Evolutionary conservation across 164 flowering plant species (phyloP).

Genomic region (Protea cynaroides): DNA sequence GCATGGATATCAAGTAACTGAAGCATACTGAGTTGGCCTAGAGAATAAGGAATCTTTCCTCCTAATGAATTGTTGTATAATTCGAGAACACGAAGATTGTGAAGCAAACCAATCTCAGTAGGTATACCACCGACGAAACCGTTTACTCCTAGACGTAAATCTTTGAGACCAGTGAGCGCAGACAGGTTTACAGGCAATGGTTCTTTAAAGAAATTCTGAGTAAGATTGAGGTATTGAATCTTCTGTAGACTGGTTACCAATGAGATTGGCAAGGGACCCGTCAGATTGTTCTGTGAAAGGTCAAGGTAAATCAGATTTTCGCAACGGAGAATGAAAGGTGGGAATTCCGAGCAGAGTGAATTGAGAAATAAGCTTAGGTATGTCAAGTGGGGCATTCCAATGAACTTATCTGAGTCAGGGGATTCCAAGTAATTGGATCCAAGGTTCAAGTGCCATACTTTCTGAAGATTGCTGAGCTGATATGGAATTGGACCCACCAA

Average conservation of each 20-base stretch:
- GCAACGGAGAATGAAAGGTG: constrained; percentile 28
- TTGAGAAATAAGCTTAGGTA: constrained; percentile 25
- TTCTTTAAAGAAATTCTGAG: constrained; percentile 27
- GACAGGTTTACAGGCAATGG: constrained; percentile 18
- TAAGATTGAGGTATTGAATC: constrained; percentile 27
- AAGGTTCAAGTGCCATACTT: constrained; percentile 27
- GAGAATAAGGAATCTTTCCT: background rate
- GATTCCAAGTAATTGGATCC: constrained; percentile 28
- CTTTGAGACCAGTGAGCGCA: constrained; percentile 19
- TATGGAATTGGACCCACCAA: constrained; percentile 5
- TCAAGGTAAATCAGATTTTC: constrained; percentile 30
- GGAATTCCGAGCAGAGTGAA: constrained; percentile 24
- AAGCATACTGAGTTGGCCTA: constrained; percentile 3
- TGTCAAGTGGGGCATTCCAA: constrained; percentile 26
- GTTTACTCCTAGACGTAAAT: constrained; percentile 20
- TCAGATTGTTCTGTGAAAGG: constrained; percentile 27
- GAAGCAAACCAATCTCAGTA: constrained; percentile 21
- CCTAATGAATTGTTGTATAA: background rate
- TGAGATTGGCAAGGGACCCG: constrained; percentile 22
- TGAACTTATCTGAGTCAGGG: constrained; percentile 21
- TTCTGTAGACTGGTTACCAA: constrained; percentile 14
- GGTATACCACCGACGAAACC: constrained; percentile 25
- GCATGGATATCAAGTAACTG: background rate
- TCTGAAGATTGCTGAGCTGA: constrained; percentile 32
- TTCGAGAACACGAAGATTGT: constrained; percentile 10